Evolutionary conservation across 2,329 filamentous ascomycete genomes (phyloP).

Genomic region (Sphaceloma murrayae): DNA sequence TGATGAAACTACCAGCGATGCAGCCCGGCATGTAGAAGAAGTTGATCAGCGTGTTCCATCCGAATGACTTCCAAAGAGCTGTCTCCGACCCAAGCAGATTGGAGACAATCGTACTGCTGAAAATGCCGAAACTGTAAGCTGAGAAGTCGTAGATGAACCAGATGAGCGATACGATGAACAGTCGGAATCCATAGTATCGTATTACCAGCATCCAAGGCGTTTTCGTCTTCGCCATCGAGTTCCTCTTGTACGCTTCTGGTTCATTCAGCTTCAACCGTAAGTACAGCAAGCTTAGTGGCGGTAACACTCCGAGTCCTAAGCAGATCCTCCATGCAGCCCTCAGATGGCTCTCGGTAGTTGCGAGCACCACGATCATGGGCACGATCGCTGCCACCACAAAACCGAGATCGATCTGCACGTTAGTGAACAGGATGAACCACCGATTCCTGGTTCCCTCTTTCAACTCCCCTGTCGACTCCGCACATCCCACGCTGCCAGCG

Average conservation of each 20-base stretch:
- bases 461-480: constrained; percentile 75
- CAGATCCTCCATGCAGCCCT: constrained; percentile 73
- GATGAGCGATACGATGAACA: constrained; percentile 61
- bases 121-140: constrained; percentile 76
- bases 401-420: constrained; percentile 75
- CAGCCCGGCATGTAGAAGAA: constrained; percentile 82
- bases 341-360: constrained; percentile 49
- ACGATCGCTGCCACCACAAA: constrained; percentile 75
- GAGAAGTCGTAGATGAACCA: constrained; percentile 82
- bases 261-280: constrained; percentile 66
- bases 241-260: constrained; percentile 63
- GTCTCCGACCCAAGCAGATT: constrained; percentile 50
- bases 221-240: constrained; percentile 53
- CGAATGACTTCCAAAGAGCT: constrained; percentile 67
- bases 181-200: constrained; percentile 63
- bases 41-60: constrained; percentile 83
- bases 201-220: constrained; percentile 44
- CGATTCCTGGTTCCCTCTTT: constrained; percentile 72
- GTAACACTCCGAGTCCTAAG: constrained; percentile 69
- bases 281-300: constrained; percentile 60
- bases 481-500: constrained; percentile 71
- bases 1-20: constrained; percentile 63
- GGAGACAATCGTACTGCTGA: constrained; percentile 63
- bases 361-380: constrained; percentile 54
- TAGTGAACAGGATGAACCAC: constrained; percentile 76